Percentiles rank a stretch among this genome's conserved stretches.
Conservation (phyloP, 2,329 filamentous ascomycete genomes). For the Diaporthe eres region DNA sequence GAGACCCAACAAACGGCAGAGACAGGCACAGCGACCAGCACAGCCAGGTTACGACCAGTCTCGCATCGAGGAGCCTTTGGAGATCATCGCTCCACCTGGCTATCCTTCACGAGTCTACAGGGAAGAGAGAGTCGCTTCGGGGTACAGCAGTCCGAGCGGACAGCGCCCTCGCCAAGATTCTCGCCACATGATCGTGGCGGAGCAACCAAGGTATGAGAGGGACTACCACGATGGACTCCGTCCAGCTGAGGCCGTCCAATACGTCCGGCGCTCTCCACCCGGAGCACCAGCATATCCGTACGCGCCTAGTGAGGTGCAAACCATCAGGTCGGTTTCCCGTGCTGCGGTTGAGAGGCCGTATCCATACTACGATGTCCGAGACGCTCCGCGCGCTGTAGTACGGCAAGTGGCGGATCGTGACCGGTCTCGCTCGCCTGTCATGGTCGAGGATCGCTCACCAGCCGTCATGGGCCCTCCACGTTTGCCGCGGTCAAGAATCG, state of each 20-base stretch:
- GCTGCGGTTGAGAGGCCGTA: slow-evolving; percentile 58
- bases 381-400: slow-evolving; percentile 61
- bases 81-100: slow-evolving; percentile 56
- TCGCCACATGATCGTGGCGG: slow-evolving; percentile 47
- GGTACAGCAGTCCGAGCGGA: slow-evolving; percentile 54
- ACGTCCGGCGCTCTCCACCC: slow-evolving; percentile 56
- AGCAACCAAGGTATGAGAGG: slow-evolving; percentile 49
- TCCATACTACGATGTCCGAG: slow-evolving; percentile 59
- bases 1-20: slow-evolving; percentile 70
- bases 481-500: slow-evolving; percentile 74
- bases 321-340: slow-evolving; percentile 59
- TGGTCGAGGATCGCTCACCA: slow-evolving; percentile 60
- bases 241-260: slow-evolving; percentile 50
- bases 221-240: slow-evolving; percentile 53
- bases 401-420: slow-evolving; percentile 64
- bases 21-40: slow-evolving; percentile 60
- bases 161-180: slow-evolving; percentile 47
- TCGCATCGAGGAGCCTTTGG: slow-evolving; percentile 58
- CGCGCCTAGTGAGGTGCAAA: slow-evolving; percentile 54
- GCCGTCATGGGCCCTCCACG: slow-evolving; percentile 63
- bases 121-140: slow-evolving; percentile 51
- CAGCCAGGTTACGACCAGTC: slow-evolving; percentile 52
- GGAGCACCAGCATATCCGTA: slow-evolving; percentile 55
- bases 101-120: slow-evolving; percentile 52
- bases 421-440: slow-evolving; percentile 63